These are phyloP conservation scores for Ajuga reptans DNA, from an alignment of 305 asterid genomes.

Conservation along the genomic window DNA sequence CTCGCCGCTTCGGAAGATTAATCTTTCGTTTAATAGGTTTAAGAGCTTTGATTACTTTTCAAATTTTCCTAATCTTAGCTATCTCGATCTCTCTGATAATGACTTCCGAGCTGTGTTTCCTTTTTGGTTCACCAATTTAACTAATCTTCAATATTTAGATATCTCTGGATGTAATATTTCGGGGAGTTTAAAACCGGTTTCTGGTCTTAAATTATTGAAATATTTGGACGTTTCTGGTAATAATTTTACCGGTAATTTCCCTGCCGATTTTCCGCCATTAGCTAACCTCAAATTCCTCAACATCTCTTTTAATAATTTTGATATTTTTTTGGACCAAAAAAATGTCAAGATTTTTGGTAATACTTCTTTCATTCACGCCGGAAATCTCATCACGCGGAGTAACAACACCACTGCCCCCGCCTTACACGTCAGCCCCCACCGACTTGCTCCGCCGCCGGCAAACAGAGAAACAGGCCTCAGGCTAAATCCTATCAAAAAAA, in stretches of 20 bases:
- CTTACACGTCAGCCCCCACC: conserved; percentile 3
- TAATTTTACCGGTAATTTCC: conserved; percentile 48
- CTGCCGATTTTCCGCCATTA: conserved; percentile 56
- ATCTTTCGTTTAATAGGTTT: conserved; percentile 72
- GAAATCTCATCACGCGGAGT: conserved; percentile 20
- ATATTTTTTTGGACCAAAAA: conserved; percentile 35
- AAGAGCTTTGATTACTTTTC: conserved; percentile 40
- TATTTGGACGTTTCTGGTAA: conserved; percentile 53
- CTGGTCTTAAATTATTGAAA: conserved; percentile 34
- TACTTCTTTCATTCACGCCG: conserved; percentile 57
- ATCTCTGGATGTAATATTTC: conserved; percentile 56
- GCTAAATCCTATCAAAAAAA: conserved; percentile 9
- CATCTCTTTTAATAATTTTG: conserved; percentile 59
- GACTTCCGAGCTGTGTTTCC: conserved; percentile 34
- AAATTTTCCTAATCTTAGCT: conserved; percentile 30
- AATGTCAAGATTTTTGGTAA: conserved; percentile 31
- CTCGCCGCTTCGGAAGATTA: conserved; percentile 37
- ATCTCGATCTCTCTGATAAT: conserved; percentile 55
- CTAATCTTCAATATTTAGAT: conserved; percentile 50
- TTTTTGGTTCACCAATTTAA: conserved; percentile 46
- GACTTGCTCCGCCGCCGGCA: conserved; percentile 21
- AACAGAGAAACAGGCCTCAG: not conserved
- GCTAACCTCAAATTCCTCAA: conserved; percentile 45
- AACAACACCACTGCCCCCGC: conserved; percentile 6
- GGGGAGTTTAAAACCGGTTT: conserved; percentile 41